Conservation (phyloP, 306 rosid species). For the Parietaria judaica region DNA sequence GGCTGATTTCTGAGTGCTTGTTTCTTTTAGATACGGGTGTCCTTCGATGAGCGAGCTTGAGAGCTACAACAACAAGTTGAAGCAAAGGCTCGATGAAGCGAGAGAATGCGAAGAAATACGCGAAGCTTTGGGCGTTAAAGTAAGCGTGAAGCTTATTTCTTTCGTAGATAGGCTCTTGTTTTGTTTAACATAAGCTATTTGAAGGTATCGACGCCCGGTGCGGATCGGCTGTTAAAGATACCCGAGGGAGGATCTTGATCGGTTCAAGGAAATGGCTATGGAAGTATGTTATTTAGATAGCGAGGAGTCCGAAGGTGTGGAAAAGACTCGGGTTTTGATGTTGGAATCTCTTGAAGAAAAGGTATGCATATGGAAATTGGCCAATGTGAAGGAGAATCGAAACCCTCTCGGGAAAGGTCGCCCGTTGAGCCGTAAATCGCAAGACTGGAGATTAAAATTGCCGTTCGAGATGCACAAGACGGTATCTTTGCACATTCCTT, state of each 20-base stretch:
- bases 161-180: not conserved
- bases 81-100: constrained; percentile 64
- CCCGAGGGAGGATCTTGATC: constrained; percentile 70
- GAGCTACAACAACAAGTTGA: constrained; percentile 54
- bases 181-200: constrained; percentile 9
- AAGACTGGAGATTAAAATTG: constrained; percentile 81
- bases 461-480: constrained; percentile 52
- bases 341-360: constrained; percentile 54
- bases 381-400: constrained; percentile 71
- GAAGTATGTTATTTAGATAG: constrained; percentile 48
- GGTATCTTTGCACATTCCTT: constrained; percentile 53
- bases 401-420: constrained; percentile 67
- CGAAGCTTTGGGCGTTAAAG: constrained; percentile 76
- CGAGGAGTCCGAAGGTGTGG: constrained; percentile 34
- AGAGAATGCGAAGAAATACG: constrained; percentile 84
- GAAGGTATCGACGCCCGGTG: constrained; percentile 90
- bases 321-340: constrained; percentile 49
- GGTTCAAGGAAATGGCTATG: constrained; percentile 80
- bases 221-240: constrained; percentile 74
- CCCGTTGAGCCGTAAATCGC: constrained; percentile 70
- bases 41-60: constrained; percentile 82
- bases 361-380: constrained; percentile 82
- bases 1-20: not conserved
- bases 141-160: constrained; percentile 12
- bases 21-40: constrained; percentile 69